Evolutionary conservation across 2,329 filamentous ascomycete genomes (phyloP).

Genomic region (Pseudogymnoascus sp.): DNA sequence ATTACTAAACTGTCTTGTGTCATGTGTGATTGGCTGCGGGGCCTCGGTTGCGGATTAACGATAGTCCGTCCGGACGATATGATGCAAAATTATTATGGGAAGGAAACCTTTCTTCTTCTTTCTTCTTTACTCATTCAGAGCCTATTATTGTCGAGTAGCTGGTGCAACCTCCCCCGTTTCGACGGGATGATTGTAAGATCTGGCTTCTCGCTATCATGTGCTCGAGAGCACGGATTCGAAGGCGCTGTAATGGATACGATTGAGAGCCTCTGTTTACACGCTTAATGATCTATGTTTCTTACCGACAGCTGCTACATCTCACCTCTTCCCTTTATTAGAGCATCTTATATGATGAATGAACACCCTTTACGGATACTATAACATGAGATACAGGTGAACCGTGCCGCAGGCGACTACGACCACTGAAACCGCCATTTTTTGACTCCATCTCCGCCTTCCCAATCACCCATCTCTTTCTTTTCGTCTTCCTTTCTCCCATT

Average conservation of each 20-base stretch:
- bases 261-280: constrained; percentile 42
- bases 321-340: background rate
- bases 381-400: constrained; percentile 6
- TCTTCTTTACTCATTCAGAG: constrained; percentile 50
- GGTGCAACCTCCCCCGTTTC: constrained; percentile 27
- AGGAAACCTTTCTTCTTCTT: constrained; percentile 30
- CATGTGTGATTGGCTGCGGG: constrained; percentile 8
- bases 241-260: constrained; percentile 67
- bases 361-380: background rate
- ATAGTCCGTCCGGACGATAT: background rate
- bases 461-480: background rate
- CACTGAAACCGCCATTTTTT: background rate
- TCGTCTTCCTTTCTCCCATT: background rate
- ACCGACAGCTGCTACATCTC: constrained; percentile 64
- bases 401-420: background rate
- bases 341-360: background rate
- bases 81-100: constrained; percentile 9
- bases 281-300: constrained; percentile 59
- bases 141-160: constrained; percentile 57
- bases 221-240: constrained; percentile 45
- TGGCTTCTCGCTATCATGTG: constrained; percentile 68
- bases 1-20: background rate
- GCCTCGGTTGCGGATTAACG: background rate
- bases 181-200: constrained; percentile 39
- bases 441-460: background rate